Percentiles rank a stretch among this genome's conserved stretches.
phyloP scores from a whole-genome alignment of 2,329 filamentous ascomycete genomes.

The Aureobasidium sp. region DNA sequence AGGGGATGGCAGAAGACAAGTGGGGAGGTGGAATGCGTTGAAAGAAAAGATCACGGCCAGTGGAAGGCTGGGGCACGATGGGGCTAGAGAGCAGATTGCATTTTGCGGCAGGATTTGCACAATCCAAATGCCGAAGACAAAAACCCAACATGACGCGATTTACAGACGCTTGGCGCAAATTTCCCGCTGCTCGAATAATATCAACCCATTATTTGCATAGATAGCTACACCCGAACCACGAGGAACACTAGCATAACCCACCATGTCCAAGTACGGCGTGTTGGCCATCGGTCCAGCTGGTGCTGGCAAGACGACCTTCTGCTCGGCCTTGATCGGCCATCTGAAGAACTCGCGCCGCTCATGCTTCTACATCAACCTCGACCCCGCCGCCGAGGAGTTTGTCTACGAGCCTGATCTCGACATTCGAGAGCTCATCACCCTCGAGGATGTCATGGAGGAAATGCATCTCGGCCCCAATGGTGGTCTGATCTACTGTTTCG shows the following conservation, averaged over 20 bases:
- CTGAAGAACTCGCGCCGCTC: slow-evolving; percentile 86
- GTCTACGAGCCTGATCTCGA: slow-evolving; percentile 87
- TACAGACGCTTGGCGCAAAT: slow-evolving; percentile 3
- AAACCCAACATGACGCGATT: slow-evolving; percentile 3
- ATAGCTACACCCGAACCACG: slow-evolving; percentile 46
- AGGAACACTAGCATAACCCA: slow-evolving; percentile 66
- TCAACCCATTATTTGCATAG: slow-evolving; percentile 26
- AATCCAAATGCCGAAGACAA: slow-evolving; percentile 8
- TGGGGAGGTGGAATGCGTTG: slow-evolving; percentile 13
- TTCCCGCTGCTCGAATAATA: slow-evolving; percentile 30
- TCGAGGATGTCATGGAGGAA: slow-evolving; percentile 96
- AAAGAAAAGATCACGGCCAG: slow-evolving; percentile 8
- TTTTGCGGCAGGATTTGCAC: slow-evolving; percentile 9
- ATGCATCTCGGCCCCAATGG: slow-evolving; percentile 85
- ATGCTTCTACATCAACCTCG: slow-evolving; percentile 96
- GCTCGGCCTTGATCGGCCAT: slow-evolving; percentile 85
- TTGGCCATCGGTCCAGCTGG: slow-evolving; percentile 96
- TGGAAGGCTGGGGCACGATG: slow-evolving; percentile 14
- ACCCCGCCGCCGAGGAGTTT: slow-evolving; percentile 90
- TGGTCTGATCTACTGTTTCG: slow-evolving; percentile 92
- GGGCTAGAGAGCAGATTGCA: slow-evolving; percentile 5
- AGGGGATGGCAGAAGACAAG: slow-evolving; percentile 1
- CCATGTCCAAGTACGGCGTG: slow-evolving; percentile 72
- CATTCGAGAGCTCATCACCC: slow-evolving; percentile 88
- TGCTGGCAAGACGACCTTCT: slow-evolving; percentile 95